Evolutionary conservation across 345 rosid species (phyloP).

Genomic region (Microthlaspi erraticum): DNA sequence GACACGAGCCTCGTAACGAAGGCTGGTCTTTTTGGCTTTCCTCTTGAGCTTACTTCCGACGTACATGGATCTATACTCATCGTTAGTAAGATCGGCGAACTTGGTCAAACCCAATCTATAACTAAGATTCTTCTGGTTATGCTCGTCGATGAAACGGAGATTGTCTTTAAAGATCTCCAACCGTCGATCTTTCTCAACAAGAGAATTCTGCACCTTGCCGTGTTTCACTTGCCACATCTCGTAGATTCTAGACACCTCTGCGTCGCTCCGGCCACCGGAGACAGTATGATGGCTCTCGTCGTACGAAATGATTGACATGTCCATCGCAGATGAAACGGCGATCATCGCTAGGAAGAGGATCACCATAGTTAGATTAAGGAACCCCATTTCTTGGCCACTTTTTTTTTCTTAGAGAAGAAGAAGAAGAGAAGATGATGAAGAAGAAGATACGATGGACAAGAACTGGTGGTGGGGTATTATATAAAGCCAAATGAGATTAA

Average conservation of each 20-base stretch:
- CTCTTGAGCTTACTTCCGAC: conserved; percentile 55
- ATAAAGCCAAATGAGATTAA: conserved; percentile 37
- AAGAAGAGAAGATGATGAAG: conserved; percentile 18
- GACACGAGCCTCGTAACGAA: conserved; percentile 58
- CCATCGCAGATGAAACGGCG: conserved; percentile 64
- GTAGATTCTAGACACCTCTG: conserved; percentile 64
- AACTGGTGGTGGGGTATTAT: conserved; percentile 37
- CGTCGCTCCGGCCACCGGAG: conserved; percentile 56
- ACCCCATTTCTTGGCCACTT: conserved; percentile 48
- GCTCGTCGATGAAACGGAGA: conserved; percentile 79
- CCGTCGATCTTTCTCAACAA: conserved; percentile 75
- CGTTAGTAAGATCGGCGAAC: conserved; percentile 92
- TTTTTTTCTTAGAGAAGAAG: conserved; percentile 27
- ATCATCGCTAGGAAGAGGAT: conserved; percentile 49
- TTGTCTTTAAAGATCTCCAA: conserved; percentile 83
- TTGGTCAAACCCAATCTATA: conserved; percentile 73
- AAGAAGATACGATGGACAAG: conserved; percentile 31
- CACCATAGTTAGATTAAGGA: conserved; percentile 38
- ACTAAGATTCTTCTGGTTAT: conserved; percentile 62
- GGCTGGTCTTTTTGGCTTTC: conserved; percentile 49
- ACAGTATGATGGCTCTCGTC: conserved; percentile 52
- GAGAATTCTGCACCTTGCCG: conserved; percentile 68
- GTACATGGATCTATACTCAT: conserved; percentile 81
- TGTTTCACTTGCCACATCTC: conserved; percentile 79
- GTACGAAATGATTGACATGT: conserved; percentile 80